Conservation (phyloP, 1,284 basidiomycete genomes). For the Volvariella surrecta region DNA sequence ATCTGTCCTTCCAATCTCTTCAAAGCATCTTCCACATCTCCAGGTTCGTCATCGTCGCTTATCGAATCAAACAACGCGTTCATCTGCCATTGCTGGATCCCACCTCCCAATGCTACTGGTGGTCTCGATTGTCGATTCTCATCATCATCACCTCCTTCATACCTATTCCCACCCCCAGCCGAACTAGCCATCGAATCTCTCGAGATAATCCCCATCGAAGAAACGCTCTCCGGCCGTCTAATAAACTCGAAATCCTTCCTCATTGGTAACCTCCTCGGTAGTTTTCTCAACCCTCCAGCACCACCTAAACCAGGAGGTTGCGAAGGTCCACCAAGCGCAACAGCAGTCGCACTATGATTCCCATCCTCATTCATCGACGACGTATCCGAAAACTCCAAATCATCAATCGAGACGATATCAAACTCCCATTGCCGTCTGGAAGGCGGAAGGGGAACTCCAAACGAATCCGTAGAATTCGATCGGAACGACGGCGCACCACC, state of each 20-base stretch:
- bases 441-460: conserved; percentile 32
- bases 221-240: conserved; percentile 60
- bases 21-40: conserved; percentile 76
- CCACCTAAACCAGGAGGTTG: conserved; percentile 39
- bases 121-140: conserved; percentile 13
- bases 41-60: conserved; percentile 64
- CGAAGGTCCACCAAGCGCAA: conserved; percentile 16
- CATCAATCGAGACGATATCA: conserved; percentile 68
- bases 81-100: conserved; percentile 70
- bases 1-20: conserved; percentile 77
- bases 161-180: background rate
- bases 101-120: conserved; percentile 36
- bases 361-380: conserved; percentile 35
- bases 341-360: conserved; percentile 23
- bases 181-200: conserved; percentile 42
- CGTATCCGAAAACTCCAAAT: conserved; percentile 64
- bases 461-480: conserved; percentile 49
- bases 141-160: background rate
- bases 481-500: conserved; percentile 26
- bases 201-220: conserved; percentile 65
- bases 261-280: conserved; percentile 51
- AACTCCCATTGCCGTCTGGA: conserved; percentile 36
- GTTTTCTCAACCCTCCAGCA: conserved; percentile 23
- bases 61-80: conserved; percentile 71
- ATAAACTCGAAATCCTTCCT: conserved; percentile 75